These are phyloP conservation scores for Nyctanthes arbortristis DNA, from an alignment of 257 asterid species.

Conservation along the genomic window DNA sequence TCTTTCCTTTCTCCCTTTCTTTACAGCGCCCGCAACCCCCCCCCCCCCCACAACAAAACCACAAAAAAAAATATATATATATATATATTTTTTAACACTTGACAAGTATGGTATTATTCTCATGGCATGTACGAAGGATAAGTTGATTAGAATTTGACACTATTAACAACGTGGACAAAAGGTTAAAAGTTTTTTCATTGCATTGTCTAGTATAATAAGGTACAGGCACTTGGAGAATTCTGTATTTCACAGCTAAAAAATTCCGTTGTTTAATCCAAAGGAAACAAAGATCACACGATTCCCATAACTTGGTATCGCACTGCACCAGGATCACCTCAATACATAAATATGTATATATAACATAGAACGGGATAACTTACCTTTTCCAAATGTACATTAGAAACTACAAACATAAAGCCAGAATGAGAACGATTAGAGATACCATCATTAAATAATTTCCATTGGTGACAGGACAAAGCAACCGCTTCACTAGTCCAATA, in stretches of 20 bases:
- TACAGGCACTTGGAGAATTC: no score
- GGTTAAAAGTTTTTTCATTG: no score
- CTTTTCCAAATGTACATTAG: conserved; percentile 33
- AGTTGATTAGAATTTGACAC: no score
- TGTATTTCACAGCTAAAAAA: background rate
- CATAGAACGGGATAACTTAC: background rate
- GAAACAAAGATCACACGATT: background rate
- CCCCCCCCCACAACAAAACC: no score
- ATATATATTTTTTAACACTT: no score
- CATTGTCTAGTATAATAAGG: no score
- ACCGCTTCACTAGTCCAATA: background rate
- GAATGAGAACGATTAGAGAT: conserved; percentile 12
- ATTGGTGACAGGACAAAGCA: conserved; percentile 10
- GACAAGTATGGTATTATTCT: no score
- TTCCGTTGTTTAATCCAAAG: background rate
- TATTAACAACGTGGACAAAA: no score
- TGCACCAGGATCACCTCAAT: background rate
- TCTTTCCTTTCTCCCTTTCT: no score
- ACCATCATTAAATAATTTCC: background rate
- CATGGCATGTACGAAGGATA: no score
- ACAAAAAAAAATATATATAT: no score
- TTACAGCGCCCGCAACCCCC: no score
- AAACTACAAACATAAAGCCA: conserved; percentile 1
- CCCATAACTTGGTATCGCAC: background rate
- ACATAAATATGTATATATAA: background rate